These are phyloP conservation scores for Podila horticola DNA, from an alignment of 192 early-diverging fungal genomes.

Conservation along the genomic window DNA sequence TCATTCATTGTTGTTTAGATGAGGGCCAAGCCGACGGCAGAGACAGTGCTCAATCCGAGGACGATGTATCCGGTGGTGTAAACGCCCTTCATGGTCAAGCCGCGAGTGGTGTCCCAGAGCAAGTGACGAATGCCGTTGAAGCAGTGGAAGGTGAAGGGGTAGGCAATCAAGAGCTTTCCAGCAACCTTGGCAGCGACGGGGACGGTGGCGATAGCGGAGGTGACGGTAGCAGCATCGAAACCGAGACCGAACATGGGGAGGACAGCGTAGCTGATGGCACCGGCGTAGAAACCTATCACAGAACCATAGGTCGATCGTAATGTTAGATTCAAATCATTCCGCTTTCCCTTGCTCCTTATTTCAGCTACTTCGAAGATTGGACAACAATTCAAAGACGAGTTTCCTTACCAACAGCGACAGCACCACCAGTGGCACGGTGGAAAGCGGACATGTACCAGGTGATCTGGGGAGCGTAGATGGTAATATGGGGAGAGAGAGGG, in stretches of 20 bases:
- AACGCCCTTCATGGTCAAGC: conserved; percentile 81
- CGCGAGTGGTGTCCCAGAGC: conserved; percentile 84
- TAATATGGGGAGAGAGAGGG: conserved; percentile 85
- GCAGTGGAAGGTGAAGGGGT: conserved; percentile 83
- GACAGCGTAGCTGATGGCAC: conserved; percentile 74
- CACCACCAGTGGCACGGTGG: conserved; percentile 83
- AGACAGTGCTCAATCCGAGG: conserved; percentile 69
- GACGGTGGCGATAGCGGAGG: conserved; percentile 69
- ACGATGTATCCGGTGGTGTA: conserved; percentile 84
- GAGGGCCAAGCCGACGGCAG: conserved; percentile 62
- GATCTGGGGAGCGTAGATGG: conserved; percentile 93
- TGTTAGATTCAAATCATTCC: no score
- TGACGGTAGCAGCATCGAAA: conserved; percentile 75
- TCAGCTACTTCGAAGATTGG: background rate
- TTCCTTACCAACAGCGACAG: conserved; percentile 69
- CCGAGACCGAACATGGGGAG: conserved; percentile 68
- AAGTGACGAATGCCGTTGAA: conserved; percentile 92
- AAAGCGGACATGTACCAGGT: conserved; percentile 80
- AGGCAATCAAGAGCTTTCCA: conserved; percentile 76
- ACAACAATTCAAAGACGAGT: background rate
- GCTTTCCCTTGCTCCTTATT: background rate
- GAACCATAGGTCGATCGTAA: background rate
- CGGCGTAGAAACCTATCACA: conserved; percentile 66
- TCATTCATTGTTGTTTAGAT: conserved; percentile 54
- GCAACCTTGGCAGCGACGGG: conserved; percentile 76